Conservation (phyloP, 495 filamentous ascomycete genomes). For the Acidomyces sp. region DNA sequence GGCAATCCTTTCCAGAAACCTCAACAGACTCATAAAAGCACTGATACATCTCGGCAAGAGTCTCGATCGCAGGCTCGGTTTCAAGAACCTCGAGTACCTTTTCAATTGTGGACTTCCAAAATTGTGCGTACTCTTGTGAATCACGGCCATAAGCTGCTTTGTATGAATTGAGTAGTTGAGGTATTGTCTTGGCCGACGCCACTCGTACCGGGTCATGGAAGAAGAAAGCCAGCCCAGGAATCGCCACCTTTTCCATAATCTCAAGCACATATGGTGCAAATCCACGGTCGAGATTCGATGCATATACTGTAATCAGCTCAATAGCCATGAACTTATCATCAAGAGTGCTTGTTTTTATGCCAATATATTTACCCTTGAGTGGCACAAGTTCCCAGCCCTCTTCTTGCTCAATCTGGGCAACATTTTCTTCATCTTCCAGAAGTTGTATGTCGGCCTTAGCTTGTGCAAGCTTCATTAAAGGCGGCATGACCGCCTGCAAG, state of each 20-base stretch:
- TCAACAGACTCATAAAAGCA: slow-evolving; percentile 99
- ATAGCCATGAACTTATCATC: slow-evolving; percentile 99
- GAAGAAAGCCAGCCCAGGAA: slow-evolving; percentile 93
- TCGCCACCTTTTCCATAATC: slow-evolving; percentile 91
- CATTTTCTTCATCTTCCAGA: slow-evolving; percentile 88
- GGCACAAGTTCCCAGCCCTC: slow-evolving; percentile 98
- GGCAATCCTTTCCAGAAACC: slow-evolving; percentile 61
- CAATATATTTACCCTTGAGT: slow-evolving; percentile 91
- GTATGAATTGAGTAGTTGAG: slow-evolving; percentile 86
- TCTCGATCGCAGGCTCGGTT: slow-evolving; percentile 89
- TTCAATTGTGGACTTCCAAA: slow-evolving; percentile 78
- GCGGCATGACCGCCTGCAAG: slow-evolving; percentile 85
- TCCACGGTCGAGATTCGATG: slow-evolving; percentile 77
- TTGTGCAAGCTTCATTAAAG: slow-evolving; percentile 75
- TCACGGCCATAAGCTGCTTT: slow-evolving; percentile 72
- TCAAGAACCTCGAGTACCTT: slow-evolving; percentile 91
- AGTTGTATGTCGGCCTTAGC: slow-evolving; percentile 97
- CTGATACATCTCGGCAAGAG: slow-evolving; percentile 97
- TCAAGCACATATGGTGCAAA: slow-evolving; percentile 86
- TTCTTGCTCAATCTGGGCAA: slow-evolving; percentile 82
- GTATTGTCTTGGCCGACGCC: slow-evolving; percentile 86
- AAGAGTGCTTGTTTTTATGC: slow-evolving; percentile 90
- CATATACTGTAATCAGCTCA: slow-evolving; percentile 92
- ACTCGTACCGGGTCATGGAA: slow-evolving; percentile 98
- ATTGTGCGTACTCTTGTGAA: slow-evolving; percentile 56